A percentile compares a stretch with the other conserved stretches of the same genome.
These are phyloP conservation scores for Vaccinium corymbosum DNA, from an alignment of 148 eudicot genomes.

Conservation along the genomic window DNA sequence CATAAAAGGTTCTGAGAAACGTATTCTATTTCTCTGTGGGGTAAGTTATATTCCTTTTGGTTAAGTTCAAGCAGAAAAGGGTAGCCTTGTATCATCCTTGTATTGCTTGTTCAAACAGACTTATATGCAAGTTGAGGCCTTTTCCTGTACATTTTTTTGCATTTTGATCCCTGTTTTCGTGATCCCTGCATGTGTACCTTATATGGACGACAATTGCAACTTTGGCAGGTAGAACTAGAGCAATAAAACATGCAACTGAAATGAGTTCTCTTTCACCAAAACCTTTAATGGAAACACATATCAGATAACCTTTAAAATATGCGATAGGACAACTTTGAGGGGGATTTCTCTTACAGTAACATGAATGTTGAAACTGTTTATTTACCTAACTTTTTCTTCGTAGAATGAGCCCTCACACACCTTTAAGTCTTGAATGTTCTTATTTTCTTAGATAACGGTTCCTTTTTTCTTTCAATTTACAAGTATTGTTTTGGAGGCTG, in stretches of 20 bases:
- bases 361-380: not conserved
- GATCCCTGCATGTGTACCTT: not conserved
- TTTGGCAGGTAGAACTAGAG: not conserved
- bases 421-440: not conserved
- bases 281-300: not conserved
- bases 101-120: not conserved
- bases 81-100: not conserved
- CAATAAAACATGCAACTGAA: not conserved
- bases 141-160: not conserved
- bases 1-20: slow-evolving; percentile 65
- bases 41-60: slow-evolving; percentile 39
- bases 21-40: slow-evolving; percentile 87
- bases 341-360: not conserved
- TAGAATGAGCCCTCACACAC: not conserved
- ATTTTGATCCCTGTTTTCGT: not conserved
- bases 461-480: not conserved
- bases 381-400: not conserved
- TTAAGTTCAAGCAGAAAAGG: not conserved
- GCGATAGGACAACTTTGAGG: not conserved
- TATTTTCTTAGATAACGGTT: not conserved
- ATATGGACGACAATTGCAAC: not conserved
- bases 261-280: too few relatives aligned
- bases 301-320: not conserved
- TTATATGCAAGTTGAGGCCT: not conserved
- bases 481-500: not conserved